These are phyloP conservation scores for Geoglossum cookeanum DNA, from an alignment of 2,329 filamentous ascomycete genomes.

Conservation along the genomic window DNA sequence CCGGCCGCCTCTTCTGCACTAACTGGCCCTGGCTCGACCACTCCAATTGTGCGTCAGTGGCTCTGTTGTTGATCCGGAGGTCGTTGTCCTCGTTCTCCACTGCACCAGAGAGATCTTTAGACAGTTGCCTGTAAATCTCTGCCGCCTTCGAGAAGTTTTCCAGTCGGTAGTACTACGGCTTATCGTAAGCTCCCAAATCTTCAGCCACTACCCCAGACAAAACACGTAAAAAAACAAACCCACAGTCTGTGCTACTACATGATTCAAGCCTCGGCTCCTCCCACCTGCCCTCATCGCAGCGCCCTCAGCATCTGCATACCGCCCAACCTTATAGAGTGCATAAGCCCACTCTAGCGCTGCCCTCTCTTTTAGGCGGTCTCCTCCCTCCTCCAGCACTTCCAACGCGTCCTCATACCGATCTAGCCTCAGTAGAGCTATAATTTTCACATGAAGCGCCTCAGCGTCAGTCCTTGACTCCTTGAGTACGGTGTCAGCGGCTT, in stretches of 20 bases:
- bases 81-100: constrained; percentile 49
- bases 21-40: constrained; percentile 41
- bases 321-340: constrained; percentile 63
- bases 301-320: constrained; percentile 42
- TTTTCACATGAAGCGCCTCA: constrained; percentile 47
- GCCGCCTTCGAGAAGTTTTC: constrained; percentile 54
- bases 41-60: constrained; percentile 50
- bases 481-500: constrained; percentile 36
- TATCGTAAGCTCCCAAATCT: constrained; percentile 1
- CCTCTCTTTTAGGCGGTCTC: constrained; percentile 37
- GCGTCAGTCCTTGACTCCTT: constrained; percentile 38
- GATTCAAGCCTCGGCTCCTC: constrained; percentile 30
- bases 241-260: constrained; percentile 44
- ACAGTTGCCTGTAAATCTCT: constrained; percentile 41
- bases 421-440: constrained; percentile 60
- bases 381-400: constrained; percentile 44
- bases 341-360: constrained; percentile 58
- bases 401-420: constrained; percentile 67
- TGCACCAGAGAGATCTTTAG: constrained; percentile 22
- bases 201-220: background rate
- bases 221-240: constrained; percentile 9
- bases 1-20: constrained; percentile 34
- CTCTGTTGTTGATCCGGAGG: constrained; percentile 55
- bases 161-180: constrained; percentile 40
- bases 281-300: constrained; percentile 24